Evolutionary conservation across 116 monocot genomes (phyloP), one percentile per base, ranked within the genome.

Genomic region (Trichopus zeylanicus): DNA sequence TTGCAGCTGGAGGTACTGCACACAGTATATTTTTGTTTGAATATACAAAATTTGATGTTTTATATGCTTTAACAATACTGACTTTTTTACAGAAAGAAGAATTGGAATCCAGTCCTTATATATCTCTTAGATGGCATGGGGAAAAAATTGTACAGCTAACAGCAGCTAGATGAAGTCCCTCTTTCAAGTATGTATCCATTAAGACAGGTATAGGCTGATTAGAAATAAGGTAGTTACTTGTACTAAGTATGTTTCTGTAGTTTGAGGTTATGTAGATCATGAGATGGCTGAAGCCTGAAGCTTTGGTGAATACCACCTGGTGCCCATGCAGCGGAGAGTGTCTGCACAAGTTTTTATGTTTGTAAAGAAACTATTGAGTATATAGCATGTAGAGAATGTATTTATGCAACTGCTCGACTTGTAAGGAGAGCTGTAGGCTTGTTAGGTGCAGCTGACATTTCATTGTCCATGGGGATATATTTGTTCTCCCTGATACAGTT

Each of bases 111-210:
- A 46, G 28, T 29, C 28, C 16, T 6, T 29, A 13, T 37, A 57
- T 10, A 39, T 39, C 21, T 56, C 57, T 20, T 56, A 46, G 46
- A 48, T 42, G 55, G 66, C 54, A 22, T 47, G 31, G 47, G 18
- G 23, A 31, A n/a, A 32, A 31, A 53, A 51, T 62, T 87, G 86
- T 82, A 87, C 75, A 87, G 86, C 82, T 87, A 80, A 87, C 75
- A 7, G 72, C 65, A 66, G 84, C 77, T 81, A 75, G 75, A 19
- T 63, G 74, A 73, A 73, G 62, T 81, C 56, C 66, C 59, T 31
- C 48, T 21, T 58, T 37, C n/a, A 19, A n/a, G n/a, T n/a, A n/a
- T 39, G 29, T 59, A 37, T 60, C 64, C 73, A 58, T 46, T 75
- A 59, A 57, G 78, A 54, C 48, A 22, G 57, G 33, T 70, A 65